These are phyloP conservation scores for Stephania japonica DNA, from an alignment of 164 flowering plant genomes.

Conservation along the genomic window DNA sequence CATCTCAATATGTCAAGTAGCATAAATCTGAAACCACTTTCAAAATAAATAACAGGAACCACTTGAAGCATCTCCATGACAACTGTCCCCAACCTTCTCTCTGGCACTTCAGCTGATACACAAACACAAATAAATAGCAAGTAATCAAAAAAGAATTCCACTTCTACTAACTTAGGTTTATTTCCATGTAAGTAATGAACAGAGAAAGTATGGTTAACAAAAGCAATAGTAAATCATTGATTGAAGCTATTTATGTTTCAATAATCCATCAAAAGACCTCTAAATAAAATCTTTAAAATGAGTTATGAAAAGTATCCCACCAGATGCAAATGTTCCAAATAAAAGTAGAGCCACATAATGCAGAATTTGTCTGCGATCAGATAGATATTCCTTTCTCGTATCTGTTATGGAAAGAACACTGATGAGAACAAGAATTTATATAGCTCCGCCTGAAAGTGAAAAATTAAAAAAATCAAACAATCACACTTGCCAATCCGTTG, in stretches of 20 bases:
- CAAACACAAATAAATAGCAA: constrained; percentile 1
- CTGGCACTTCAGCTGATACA: constrained; percentile 22
- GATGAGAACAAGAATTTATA: constrained; percentile 4
- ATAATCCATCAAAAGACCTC: background rate
- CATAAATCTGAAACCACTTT: constrained; percentile 23
- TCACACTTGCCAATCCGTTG: constrained; percentile 16
- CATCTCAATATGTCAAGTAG: constrained; percentile 19
- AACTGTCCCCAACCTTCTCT: constrained; percentile 22
- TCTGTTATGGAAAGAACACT: constrained; percentile 14
- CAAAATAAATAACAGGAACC: constrained; percentile 25
- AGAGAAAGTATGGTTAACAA: background rate
- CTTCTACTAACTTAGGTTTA: background rate
- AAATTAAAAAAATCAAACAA: background rate
- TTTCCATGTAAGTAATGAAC: background rate
- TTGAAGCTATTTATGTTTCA: background rate
- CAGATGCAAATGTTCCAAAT: constrained; percentile 16
- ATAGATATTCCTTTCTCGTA: constrained; percentile 26
- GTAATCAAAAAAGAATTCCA: background rate
- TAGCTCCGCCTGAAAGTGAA: background rate
- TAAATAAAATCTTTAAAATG: background rate
- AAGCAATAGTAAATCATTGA: background rate
- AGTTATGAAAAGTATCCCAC: constrained; percentile 12
- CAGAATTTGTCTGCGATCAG: constrained; percentile 20
- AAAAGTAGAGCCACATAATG: constrained; percentile 21
- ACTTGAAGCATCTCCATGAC: constrained; percentile 21